phyloP scores from a whole-genome alignment of 2,329 filamentous ascomycete genomes.

The Colletotrichum lini region DNA sequence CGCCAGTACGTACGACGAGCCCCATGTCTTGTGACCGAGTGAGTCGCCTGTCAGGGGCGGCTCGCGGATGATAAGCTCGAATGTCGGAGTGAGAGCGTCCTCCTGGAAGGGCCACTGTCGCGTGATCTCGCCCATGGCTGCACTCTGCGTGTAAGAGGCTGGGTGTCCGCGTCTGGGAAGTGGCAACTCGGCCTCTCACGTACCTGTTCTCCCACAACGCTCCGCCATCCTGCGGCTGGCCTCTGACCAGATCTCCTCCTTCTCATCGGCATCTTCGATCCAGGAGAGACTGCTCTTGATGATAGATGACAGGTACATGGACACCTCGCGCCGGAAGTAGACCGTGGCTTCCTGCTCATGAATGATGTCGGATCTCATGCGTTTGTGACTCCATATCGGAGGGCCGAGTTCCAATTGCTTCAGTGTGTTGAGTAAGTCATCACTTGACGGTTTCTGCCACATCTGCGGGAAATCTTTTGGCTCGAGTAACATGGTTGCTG shows the following conservation, averaged over 20 bases:
- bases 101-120: slow-evolving; percentile 67
- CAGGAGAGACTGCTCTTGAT: slow-evolving; percentile 77
- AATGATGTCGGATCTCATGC: slow-evolving; percentile 58
- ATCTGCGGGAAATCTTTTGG: slow-evolving; percentile 82
- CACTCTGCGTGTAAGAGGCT: slow-evolving; percentile 25
- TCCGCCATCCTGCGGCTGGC: slow-evolving; percentile 87
- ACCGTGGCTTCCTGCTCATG: slow-evolving; percentile 59
- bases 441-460: slow-evolving; percentile 80
- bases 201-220: slow-evolving; percentile 83
- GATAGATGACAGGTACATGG: slow-evolving; percentile 78
- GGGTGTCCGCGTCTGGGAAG: not conserved
- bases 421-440: slow-evolving; percentile 76
- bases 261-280: slow-evolving; percentile 76
- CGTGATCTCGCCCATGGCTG: slow-evolving; percentile 70
- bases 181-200: slow-evolving; percentile 39
- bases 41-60: slow-evolving; percentile 90
- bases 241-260: slow-evolving; percentile 81
- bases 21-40: slow-evolving; percentile 96
- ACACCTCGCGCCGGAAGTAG: slow-evolving; percentile 65
- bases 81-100: slow-evolving; percentile 51
- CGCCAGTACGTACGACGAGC: slow-evolving; percentile 88
- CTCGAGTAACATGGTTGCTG: slow-evolving; percentile 50
- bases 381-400: slow-evolving; percentile 74
- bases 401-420: slow-evolving; percentile 76
- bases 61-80: slow-evolving; percentile 83